A percentile compares a stretch with the other conserved stretches of the same genome.
Conservation (phyloP, 768 basidiomycete species). For the Floccularia luteovirens region DNA sequence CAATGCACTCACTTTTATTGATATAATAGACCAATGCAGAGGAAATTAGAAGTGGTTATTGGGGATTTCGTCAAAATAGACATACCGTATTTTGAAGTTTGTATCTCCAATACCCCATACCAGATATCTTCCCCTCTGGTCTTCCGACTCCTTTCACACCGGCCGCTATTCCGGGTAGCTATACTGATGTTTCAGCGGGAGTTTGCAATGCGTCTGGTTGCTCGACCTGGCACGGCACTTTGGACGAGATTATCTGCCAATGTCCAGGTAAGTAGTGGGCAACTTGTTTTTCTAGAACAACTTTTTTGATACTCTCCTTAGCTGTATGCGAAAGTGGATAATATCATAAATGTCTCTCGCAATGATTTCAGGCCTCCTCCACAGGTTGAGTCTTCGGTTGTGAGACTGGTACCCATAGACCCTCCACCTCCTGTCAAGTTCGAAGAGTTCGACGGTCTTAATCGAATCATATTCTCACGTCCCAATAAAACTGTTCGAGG, state of each 20-base stretch:
- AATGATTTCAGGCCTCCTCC: slow-evolving; percentile 97
- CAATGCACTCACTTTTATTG: not conserved
- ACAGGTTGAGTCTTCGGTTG: slow-evolving; percentile 87
- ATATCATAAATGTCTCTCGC: slow-evolving; percentile 93
- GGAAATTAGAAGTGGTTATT: slow-evolving; percentile 90
- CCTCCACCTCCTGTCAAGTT: slow-evolving; percentile 95
- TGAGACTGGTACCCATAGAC: slow-evolving; percentile 85
- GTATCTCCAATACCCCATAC: slow-evolving; percentile 98
- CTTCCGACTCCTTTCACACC: slow-evolving; percentile 93
- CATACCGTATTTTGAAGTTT: slow-evolving; percentile 96
- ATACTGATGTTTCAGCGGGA: slow-evolving; percentile 99
- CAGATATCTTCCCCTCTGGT: slow-evolving; percentile 98
- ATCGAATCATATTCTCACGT: slow-evolving; percentile 82
- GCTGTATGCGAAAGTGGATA: slow-evolving; percentile 93
- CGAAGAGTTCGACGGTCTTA: slow-evolving; percentile 96
- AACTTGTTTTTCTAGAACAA: not conserved
- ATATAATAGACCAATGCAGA: slow-evolving; percentile 76
- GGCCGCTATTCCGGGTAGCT: slow-evolving; percentile 87
- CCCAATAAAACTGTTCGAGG: slow-evolving; percentile 88
- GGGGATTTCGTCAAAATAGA: slow-evolving; percentile 99
- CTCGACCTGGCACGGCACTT: slow-evolving; percentile 71
- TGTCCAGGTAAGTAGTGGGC: slow-evolving; percentile 51
- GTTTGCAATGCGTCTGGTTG: slow-evolving; percentile 89
- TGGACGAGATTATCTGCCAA: slow-evolving; percentile 97
- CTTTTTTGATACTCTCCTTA: slow-evolving; percentile 8